phyloP scores from a whole-genome alignment of 2,329 filamentous ascomycete species.

The Pseudogymnoascus sp. region DNA sequence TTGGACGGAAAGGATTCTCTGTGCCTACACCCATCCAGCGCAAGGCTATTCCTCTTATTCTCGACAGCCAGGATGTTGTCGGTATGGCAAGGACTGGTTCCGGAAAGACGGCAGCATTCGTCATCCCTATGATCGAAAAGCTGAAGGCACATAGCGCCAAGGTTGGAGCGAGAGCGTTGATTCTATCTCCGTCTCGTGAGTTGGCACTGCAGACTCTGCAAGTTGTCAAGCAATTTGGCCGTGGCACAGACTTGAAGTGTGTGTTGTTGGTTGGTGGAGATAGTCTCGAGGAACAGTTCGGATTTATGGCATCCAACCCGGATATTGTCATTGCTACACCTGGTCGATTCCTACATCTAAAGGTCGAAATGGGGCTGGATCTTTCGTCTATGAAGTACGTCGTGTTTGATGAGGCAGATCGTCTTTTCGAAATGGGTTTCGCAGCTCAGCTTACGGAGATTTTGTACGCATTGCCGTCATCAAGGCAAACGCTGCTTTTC shows the following conservation, averaged over 20 bases:
- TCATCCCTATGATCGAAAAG: constrained; percentile 96
- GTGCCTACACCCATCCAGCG: constrained; percentile 96
- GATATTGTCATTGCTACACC: constrained; percentile 97
- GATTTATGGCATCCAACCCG: constrained; percentile 84
- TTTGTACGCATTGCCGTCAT: constrained; percentile 73
- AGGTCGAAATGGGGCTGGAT: constrained; percentile 92
- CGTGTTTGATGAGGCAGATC: constrained; percentile 95
- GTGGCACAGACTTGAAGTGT: constrained; percentile 84
- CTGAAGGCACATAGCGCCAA: constrained; percentile 80
- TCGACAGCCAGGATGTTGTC: constrained; percentile 91
- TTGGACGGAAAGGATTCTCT: constrained; percentile 86
- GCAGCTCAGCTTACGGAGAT: constrained; percentile 89
- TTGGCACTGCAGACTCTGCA: constrained; percentile 90
- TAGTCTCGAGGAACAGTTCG: constrained; percentile 90
- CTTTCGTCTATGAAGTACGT: constrained; percentile 88
- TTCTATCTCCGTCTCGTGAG: constrained; percentile 89
- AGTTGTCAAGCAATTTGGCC: constrained; percentile 88
- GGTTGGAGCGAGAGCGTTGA: constrained; percentile 76
- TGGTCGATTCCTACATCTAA: constrained; percentile 89
- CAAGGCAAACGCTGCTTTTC: constrained; percentile 85
- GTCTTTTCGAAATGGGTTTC: constrained; percentile 98
- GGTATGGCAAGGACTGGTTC: constrained; percentile 99
- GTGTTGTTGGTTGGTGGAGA: constrained; percentile 91
- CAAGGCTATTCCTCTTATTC: constrained; percentile 86
- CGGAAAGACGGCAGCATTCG: constrained; percentile 95